Conservation (phyloP, 1,284 basidiomycete species). For the Cryptococcus sp. region DNA sequence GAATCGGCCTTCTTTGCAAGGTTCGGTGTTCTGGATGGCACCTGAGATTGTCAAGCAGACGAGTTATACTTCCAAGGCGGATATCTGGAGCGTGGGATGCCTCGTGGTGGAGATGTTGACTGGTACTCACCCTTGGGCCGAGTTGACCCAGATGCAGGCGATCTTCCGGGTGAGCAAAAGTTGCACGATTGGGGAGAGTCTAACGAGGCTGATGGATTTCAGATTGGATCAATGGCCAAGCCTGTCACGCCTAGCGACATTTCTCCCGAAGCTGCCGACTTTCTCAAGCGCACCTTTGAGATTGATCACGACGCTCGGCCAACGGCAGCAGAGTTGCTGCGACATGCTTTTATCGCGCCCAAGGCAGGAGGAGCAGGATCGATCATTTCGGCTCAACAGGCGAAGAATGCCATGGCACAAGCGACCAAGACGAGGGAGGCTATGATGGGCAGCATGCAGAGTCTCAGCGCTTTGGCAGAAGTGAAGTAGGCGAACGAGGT, state of each 20-base stretch:
- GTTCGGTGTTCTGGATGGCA: slow-evolving; percentile 99
- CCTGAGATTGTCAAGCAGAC: slow-evolving; percentile 98
- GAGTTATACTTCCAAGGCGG: slow-evolving; percentile 82
- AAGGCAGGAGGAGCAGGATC: background rate
- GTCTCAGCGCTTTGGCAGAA: slow-evolving; percentile 8
- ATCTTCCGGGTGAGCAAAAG: slow-evolving; percentile 77
- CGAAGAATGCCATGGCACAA: slow-evolving; percentile 25
- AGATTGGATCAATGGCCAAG: slow-evolving; percentile 82
- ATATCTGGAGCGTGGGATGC: slow-evolving; percentile 98
- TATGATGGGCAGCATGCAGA: slow-evolving; percentile 17
- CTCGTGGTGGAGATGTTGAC: slow-evolving; percentile 98
- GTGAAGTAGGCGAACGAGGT: background rate
- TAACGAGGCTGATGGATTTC: slow-evolving; percentile 3
- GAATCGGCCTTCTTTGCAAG: slow-evolving; percentile 87
- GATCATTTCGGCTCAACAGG: slow-evolving; percentile 18
- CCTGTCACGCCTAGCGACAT: slow-evolving; percentile 85
- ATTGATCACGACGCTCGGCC: slow-evolving; percentile 77
- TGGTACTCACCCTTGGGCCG: slow-evolving; percentile 94
- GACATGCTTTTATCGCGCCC: slow-evolving; percentile 62
- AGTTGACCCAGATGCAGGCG: slow-evolving; percentile 97
- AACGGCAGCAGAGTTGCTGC: slow-evolving; percentile 66
- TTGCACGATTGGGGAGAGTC: background rate
- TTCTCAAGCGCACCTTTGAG: slow-evolving; percentile 78
- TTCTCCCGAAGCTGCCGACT: slow-evolving; percentile 73
- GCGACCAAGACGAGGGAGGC: slow-evolving; percentile 18